Evolutionary conservation across 768 basidiomycete species (phyloP).

Genomic region (Lanmaoa pseudosensibilis): DNA sequence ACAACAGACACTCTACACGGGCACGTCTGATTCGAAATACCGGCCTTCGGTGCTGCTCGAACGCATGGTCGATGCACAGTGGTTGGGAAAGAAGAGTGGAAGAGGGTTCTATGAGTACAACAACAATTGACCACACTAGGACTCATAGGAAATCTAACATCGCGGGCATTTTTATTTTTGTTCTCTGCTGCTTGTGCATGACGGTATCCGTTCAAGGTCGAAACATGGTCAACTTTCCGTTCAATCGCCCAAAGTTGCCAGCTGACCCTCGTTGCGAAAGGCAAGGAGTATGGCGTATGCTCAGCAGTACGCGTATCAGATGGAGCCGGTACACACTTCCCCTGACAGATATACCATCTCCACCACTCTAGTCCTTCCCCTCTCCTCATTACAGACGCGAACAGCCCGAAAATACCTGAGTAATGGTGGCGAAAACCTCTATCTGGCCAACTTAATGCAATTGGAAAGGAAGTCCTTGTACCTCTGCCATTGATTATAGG

Average conservation of each 20-base stretch:
- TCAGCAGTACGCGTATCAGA: too few relatives aligned
- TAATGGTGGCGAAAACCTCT: constrained; percentile 1
- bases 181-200: not conserved
- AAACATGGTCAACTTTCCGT: not conserved
- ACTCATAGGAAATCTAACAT: not conserved
- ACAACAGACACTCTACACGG: constrained; percentile 83
- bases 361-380: too few relatives aligned
- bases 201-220: not conserved
- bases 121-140: constrained; percentile 7
- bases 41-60: constrained; percentile 87
- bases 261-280: not conserved
- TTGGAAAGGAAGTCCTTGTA: too few relatives aligned
- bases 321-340: too few relatives aligned
- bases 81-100: constrained; percentile 90
- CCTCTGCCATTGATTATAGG: too few relatives aligned
- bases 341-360: too few relatives aligned
- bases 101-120: constrained; percentile 93
- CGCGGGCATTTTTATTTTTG: not conserved
- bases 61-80: constrained; percentile 95
- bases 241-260: not conserved
- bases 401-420: too few relatives aligned
- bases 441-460: too few relatives aligned
- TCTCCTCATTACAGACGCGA: too few relatives aligned
- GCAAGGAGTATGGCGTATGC: not conserved
- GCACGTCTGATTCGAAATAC: constrained; percentile 94